Percentiles rank a stretch among this genome's conserved stretches.
phyloP scores from a whole-genome alignment of 305 asterid species.

The Fraxinus platypoda region DNA sequence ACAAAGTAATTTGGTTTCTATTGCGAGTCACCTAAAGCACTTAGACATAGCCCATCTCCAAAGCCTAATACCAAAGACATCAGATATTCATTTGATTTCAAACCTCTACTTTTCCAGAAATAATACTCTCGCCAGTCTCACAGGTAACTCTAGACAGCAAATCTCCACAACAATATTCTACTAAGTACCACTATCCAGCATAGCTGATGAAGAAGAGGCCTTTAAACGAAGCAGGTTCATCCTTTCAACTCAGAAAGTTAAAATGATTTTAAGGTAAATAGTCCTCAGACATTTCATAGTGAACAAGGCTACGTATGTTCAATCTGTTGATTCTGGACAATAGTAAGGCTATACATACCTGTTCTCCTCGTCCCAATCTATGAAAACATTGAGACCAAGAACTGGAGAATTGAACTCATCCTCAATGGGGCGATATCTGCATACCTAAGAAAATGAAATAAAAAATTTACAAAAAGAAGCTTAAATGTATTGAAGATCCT shows the following conservation, averaged over 20 bases:
- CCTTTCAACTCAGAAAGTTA: neutral
- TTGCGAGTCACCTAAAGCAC: neutral
- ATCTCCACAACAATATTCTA: neutral
- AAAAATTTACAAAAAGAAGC: neutral
- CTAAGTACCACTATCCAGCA: neutral
- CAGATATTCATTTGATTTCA: neutral
- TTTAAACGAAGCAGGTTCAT: neutral
- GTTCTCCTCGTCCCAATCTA: conserved; percentile 86
- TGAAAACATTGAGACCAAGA: too few species aligned
- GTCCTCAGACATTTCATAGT: neutral
- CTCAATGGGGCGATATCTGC: conserved; percentile 82
- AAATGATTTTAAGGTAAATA: neutral
- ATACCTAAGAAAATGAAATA: conserved; percentile 44
- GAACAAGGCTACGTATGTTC: neutral
- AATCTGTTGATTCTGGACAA: neutral
- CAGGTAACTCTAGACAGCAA: neutral
- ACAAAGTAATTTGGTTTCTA: neutral
- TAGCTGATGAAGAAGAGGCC: neutral
- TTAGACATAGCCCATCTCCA: neutral
- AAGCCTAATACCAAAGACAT: neutral
- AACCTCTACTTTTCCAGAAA: neutral
- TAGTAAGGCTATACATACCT: conserved; percentile 39
- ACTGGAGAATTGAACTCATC: conserved; percentile 79
- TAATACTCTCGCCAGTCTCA: neutral
- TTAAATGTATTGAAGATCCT: conserved; percentile 15